Evolutionary conservation across 495 filamentous ascomycete species (phyloP), one percentile per base, ranked within the genome.

Genomic region (Hypoxylon lienhwacheense): DNA sequence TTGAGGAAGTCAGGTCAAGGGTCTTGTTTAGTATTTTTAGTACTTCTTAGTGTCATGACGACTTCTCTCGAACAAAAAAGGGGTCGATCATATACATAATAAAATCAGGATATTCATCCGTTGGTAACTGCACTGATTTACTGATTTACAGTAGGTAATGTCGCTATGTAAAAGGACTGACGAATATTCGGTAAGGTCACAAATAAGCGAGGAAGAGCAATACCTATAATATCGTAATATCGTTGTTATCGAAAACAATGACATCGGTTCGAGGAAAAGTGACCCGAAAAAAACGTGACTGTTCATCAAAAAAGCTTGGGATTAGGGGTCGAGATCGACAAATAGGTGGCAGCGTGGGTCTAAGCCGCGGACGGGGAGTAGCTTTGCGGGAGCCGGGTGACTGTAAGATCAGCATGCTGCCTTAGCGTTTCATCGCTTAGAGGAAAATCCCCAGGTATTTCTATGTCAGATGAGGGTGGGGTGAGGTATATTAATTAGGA

Each of bases 401-500:
- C 56, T n/a, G 47, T 57, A 47, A 56, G 65, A 67, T 67, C 65
- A 67, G 55, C 61, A 25, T 53, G 48, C 58, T 55, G 49, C 59
- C 55, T 62, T 67, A 67, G 65, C 47, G 55, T 37, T n/a, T 28
- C 54, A 49, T 67, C 65, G 65, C 65, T 67, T 67, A 63, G 41
- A 43, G 42, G n/a, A 44, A 33, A 42, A 48, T 35, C 40, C 50
- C 50, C 51, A 58, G 53, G 44, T 58, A 44, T 53, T 59, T n/a
- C 48, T 48, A 63, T 58, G 59, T 57, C 53, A 56, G 53, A 62
- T 57, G 59, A 52, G 43, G 43, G 48, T 56, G 48, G 52, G 53
- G 42, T 57, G 59, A 53, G 48, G 32, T 62, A 56, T 62, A 57
- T 53, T 57, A 44, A 39, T 42, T 47, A 25, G 19, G 25, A 47